phyloP scores from a whole-genome alignment of 73 alveolate genomes.

The Uronychia binucleata region DNA sequence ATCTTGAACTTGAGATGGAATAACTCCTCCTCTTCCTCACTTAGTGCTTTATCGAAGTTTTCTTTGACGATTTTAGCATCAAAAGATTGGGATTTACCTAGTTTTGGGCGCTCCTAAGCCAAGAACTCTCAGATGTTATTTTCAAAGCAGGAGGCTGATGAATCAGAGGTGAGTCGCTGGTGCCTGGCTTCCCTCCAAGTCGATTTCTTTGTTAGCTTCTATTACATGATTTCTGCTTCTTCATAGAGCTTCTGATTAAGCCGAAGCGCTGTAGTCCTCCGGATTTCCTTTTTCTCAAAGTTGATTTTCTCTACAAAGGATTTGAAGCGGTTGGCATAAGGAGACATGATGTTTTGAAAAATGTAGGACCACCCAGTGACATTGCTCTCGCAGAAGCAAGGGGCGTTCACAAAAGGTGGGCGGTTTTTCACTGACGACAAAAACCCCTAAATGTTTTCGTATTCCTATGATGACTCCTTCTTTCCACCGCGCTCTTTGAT shows the following conservation, averaged over 20 bases:
- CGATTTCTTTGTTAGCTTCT: too few relatives aligned
- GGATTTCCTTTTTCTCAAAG: not conserved
- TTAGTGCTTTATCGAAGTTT: not conserved
- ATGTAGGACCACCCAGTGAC: not conserved
- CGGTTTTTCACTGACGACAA: not conserved
- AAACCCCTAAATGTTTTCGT: not conserved
- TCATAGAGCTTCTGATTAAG: too few relatives aligned
- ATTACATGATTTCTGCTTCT: too few relatives aligned
- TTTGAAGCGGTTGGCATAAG: not conserved
- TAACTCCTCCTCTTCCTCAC: not conserved
- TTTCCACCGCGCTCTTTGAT: not conserved
- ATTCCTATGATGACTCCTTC: not conserved
- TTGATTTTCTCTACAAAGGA: not conserved
- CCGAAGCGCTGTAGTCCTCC: too few relatives aligned
- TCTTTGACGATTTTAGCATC: too few relatives aligned
- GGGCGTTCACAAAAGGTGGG: not conserved
- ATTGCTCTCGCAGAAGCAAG: not conserved
- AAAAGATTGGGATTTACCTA: too few relatives aligned
- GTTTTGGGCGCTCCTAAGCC: too few relatives aligned
- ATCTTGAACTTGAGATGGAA: too few relatives aligned
- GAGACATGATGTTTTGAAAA: not conserved
- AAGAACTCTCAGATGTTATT: too few relatives aligned
- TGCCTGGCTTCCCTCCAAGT: too few relatives aligned
- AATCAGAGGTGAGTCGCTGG: too few relatives aligned
- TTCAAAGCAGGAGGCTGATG: too few relatives aligned